Evolutionary conservation across 371 early-diverging fungal genomes (phyloP), one percentile per base, ranked within the genome.

Genomic region (Rhizopus delemar): DNA sequence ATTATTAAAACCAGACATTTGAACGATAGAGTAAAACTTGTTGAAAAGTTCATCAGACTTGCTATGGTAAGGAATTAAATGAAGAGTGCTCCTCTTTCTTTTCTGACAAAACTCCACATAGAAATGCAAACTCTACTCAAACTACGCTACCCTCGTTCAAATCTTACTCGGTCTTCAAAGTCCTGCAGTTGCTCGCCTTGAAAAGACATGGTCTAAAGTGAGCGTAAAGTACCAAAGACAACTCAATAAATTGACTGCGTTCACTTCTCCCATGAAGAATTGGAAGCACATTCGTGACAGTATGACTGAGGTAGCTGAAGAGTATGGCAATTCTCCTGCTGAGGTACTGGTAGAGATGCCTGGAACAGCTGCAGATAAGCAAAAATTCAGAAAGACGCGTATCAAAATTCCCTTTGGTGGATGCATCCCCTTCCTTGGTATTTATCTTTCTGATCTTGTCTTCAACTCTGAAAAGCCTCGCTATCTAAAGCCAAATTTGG

Each of bases 41-140:
- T 90, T 35, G 88, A 89, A 55, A 86, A 85, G 61, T 84, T 87
- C 46, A 90, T 91, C 57, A 75, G 87, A 39, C 69, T 91, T 16
- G 90, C 90, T 7, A 80, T 81, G 73, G 86, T 85, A 78, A 62
- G 63, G 22, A 22, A 22, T 22, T 2, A 22, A 22, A 22, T 22
- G 22, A 22, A 22, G 22, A 22, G 2, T 22, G 2, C 33, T 1
- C 13, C n/a, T 55, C 11, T 22, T 34, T 34, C 16, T 53, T 9
- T 41, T 55, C 41, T 33, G 6, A 41, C 8, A 15, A 51, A 56
- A 39, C 11, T 9, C 9, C 45, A 2, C 55, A 29, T 55, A 87
- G 85, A 85, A 84, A 69, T 89, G 87, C 41, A 79, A 78, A 51
- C 72, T 70, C 55, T 81, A 81, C 61, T 74, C 82, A 58, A 89